phyloP scores from a whole-genome alignment of 2,329 filamentous ascomycete genomes.

The Pyricularia sp. region DNA sequence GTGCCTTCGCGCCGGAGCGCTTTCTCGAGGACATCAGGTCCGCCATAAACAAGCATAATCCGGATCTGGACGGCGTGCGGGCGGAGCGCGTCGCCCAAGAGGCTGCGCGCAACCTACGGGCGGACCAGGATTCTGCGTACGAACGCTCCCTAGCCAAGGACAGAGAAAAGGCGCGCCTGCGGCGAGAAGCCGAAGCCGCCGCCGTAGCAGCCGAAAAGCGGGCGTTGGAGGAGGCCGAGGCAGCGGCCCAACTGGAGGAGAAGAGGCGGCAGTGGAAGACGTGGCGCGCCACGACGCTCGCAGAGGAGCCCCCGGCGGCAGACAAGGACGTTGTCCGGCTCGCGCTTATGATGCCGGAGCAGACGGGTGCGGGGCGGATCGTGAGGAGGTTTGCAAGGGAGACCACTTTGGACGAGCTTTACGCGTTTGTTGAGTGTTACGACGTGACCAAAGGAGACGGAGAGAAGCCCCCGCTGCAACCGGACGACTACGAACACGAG shows the following conservation, averaged over 20 bases:
- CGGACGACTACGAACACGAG: conserved; percentile 61
- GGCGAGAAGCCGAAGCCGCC: conserved; percentile 64
- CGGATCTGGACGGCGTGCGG: conserved; percentile 66
- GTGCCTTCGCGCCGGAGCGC: conserved; percentile 59
- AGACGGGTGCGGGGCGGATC: conserved; percentile 60
- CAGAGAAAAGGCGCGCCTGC: conserved; percentile 69
- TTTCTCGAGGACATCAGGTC: conserved; percentile 67
- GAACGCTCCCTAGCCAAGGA: conserved; percentile 85
- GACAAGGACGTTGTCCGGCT: conserved; percentile 64
- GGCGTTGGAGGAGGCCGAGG: conserved; percentile 51
- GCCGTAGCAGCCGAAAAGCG: conserved; percentile 57
- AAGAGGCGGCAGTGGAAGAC: conserved; percentile 59
- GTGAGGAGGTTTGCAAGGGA: conserved; percentile 57
- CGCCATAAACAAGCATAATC: conserved; percentile 66
- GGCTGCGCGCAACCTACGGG: conserved; percentile 68
- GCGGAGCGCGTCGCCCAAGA: conserved; percentile 71
- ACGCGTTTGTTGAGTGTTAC: conserved; percentile 93
- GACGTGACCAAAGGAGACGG: conserved; percentile 34
- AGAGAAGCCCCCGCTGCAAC: conserved; percentile 21
- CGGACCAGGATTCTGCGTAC: conserved; percentile 88
- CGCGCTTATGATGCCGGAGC: conserved; percentile 53
- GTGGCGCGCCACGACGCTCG: conserved; percentile 65
- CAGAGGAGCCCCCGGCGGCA: conserved; percentile 49
- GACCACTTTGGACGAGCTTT: conserved; percentile 77
- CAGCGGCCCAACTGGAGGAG: conserved; percentile 39